phyloP scores from a whole-genome alignment of 2,329 filamentous ascomycete species.

The Cladophialophora chaetospira region DNA sequence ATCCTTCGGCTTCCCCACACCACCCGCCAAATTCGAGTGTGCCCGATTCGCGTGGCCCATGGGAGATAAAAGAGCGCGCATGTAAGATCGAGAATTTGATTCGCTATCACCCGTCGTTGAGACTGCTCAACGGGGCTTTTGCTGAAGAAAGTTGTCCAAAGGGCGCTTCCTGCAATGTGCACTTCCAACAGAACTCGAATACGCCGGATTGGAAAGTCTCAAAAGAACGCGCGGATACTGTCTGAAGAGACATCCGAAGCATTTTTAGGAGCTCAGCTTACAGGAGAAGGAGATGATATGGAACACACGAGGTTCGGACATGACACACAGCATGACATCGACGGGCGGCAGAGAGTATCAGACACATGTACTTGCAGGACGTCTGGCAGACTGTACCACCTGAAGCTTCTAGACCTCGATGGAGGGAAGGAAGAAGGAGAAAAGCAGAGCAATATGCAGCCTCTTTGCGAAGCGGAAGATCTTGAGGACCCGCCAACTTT shows the following conservation, averaged over 20 bases:
- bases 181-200: no score
- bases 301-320: no score
- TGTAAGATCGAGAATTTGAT: neutral
- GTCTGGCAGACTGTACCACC: neutral
- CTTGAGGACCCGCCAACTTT: no score
- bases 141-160: neutral
- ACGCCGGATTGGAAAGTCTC: neutral
- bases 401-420: neutral
- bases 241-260: no score
- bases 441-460: no score
- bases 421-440: neutral
- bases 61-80: neutral
- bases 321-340: no score
- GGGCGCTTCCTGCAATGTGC: neutral
- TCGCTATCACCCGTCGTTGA: neutral
- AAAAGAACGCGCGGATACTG: neutral
- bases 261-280: no score
- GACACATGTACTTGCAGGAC: no score
- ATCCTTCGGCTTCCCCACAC: conserved; percentile 6
- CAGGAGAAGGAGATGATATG: no score
- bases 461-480: no score
- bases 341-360: no score
- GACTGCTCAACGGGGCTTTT: neutral
- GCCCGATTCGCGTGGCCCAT: neutral
- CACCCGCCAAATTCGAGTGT: neutral